A percentile compares a stretch with the other conserved stretches of the same genome.
These are phyloP conservation scores for Myrica gale DNA, from an alignment of 306 rosid species.

Conservation along the genomic window DNA sequence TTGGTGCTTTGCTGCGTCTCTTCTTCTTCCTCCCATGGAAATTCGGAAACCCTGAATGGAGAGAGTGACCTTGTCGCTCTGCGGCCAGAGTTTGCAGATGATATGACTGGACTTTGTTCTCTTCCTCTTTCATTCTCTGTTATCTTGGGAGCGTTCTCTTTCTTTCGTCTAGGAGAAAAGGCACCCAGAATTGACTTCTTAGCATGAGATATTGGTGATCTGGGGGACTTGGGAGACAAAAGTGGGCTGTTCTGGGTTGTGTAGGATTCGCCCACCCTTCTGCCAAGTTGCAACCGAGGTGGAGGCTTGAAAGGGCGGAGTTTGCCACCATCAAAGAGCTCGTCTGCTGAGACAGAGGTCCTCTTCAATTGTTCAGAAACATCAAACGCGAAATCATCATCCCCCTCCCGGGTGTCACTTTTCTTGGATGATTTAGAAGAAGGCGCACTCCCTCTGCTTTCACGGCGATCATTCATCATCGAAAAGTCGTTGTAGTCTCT, in stretches of 20 bases:
- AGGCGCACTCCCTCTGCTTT: neutral
- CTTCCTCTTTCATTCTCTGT: slow-evolving; percentile 53
- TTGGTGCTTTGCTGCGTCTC: slow-evolving; percentile 19
- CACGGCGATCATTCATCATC: neutral
- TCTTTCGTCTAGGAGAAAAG: slow-evolving; percentile 36
- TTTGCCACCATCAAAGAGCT: slow-evolving; percentile 70
- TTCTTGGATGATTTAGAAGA: neutral
- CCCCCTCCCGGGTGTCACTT: slow-evolving; percentile 5
- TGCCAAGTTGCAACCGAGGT: slow-evolving; percentile 5
- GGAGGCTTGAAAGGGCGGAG: slow-evolving; percentile 53
- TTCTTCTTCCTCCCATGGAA: slow-evolving; percentile 45
- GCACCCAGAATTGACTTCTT: slow-evolving; percentile 36
- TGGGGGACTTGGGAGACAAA: slow-evolving; percentile 23
- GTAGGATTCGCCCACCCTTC: neutral
- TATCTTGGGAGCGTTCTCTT: slow-evolving; percentile 15
- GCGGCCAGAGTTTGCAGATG: slow-evolving; percentile 39
- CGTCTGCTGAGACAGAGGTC: slow-evolving; percentile 70
- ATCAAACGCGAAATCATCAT: slow-evolving; percentile 56
- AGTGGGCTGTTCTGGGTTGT: slow-evolving; percentile 25
- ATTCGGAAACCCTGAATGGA: slow-evolving; percentile 51
- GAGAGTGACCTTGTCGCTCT: slow-evolving; percentile 68
- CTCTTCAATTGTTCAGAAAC: slow-evolving; percentile 38
- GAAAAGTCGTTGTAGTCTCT: slow-evolving; percentile 41
- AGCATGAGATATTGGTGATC: slow-evolving; percentile 24
- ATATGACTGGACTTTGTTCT: slow-evolving; percentile 31